Base-by-base conservation (phyloP, 73 alveolate genomes). In the Loxodes magnus region DNA sequence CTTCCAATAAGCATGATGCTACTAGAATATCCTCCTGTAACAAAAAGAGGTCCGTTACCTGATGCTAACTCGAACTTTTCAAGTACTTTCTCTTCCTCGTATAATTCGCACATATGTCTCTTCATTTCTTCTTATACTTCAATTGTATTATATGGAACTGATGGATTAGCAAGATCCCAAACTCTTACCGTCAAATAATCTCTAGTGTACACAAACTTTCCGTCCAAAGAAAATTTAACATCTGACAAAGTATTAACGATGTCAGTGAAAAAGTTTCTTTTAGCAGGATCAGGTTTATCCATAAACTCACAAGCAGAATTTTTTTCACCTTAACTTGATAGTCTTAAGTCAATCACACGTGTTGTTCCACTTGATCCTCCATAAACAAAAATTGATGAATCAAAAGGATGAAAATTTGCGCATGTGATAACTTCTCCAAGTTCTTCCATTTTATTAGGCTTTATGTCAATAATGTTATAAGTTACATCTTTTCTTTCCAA, bases 371-470 rank as follows among this genome's bases (percentile, higher is more conserved):
- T 73, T 25, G 74, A 46, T 4, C 83, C 52, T 12, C 84, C 66
- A 57, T 60, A 73, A 12, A 73, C 48, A 67, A 79, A 79, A 25
- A 50, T 27, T 30, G 64, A 67, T 33, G 67, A 64, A n/a, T 65
- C 41, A 4, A 22, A 34, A 0, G 87, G 93, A 43, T 64, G 80
- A 57, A 75, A 74, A 56, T 77, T 63, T 16, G 77, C 67, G 20
- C 70, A 70, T 19, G 93, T 79, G 29, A 79, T 79, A 15, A 79
- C 93, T 61, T 79, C 93, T 24, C 69, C 58, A 5, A 79, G 63
- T 38, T 79, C 87, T 29, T 79, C 93, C 2, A 79, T 42, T 24
- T 70, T 67, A 9, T 73, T 68, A 0, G 93, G 93, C 68, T 79
- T 79, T 16, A 79, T 26, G 54, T 79, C 93, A n/a, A n/a, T n/a